Conservation (phyloP, 768 basidiomycete species). For the Amanita molliuscula region DNA sequence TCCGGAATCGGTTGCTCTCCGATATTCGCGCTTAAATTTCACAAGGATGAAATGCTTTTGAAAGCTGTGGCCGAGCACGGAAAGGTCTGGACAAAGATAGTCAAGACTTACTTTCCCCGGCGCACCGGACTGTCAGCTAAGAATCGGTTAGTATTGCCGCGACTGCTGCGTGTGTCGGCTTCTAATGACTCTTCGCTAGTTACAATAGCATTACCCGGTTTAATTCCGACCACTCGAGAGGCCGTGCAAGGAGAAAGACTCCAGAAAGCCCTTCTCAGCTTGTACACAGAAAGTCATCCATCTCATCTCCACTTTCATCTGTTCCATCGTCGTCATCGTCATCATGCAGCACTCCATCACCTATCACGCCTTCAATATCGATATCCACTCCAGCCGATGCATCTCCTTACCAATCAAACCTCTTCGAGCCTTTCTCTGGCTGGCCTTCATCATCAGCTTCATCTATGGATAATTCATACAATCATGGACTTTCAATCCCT, state of each 20-base stretch:
- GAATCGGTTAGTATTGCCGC: slow-evolving; percentile 32
- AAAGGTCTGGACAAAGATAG: slow-evolving; percentile 54
- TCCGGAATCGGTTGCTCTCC: background rate
- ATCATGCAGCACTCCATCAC: slow-evolving; percentile 15
- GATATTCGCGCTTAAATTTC: slow-evolving; percentile 4
- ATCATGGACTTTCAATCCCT: slow-evolving; percentile 16
- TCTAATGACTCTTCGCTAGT: slow-evolving; percentile 16
- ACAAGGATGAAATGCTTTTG: slow-evolving; percentile 42
- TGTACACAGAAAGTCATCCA: slow-evolving; percentile 22
- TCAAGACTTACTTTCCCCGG: slow-evolving; percentile 50
- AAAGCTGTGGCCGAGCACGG: slow-evolving; percentile 45
- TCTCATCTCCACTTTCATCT: slow-evolving; percentile 27
- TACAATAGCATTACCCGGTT: slow-evolving; percentile 45
- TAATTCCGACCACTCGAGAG: slow-evolving; percentile 27
- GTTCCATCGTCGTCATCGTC: slow-evolving; percentile 28
- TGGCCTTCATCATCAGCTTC: slow-evolving; percentile 14
- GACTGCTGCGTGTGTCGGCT: slow-evolving; percentile 3
- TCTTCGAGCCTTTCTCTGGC: slow-evolving; percentile 13
- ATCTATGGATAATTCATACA: slow-evolving; percentile 10
- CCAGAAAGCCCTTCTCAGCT: slow-evolving; percentile 22
- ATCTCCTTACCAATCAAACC: slow-evolving; percentile 11
- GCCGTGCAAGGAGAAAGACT: slow-evolving; percentile 27
- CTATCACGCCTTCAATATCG: slow-evolving; percentile 13
- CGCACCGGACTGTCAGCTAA: slow-evolving; percentile 50
- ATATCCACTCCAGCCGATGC: slow-evolving; percentile 5